Evolutionary conservation across 768 basidiomycete species (phyloP), one percentile per base, ranked within the genome.

Genomic region (Russula vinacea): DNA sequence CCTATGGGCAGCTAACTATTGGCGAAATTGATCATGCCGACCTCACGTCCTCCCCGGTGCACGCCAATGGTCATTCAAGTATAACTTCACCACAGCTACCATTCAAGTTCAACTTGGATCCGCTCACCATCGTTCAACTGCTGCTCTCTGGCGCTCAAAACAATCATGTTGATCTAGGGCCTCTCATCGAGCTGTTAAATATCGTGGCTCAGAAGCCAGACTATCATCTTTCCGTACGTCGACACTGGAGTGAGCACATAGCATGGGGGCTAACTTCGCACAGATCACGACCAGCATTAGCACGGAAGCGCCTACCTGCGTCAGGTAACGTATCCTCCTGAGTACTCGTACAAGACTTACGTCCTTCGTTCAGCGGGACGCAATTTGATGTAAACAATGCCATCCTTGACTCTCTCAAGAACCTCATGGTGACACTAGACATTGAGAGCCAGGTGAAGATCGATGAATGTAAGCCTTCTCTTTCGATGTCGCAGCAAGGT

Each of bases 101-200:
- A 22, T 78, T 90, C 66, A 71, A 82, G 22, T 87, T 87, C 73
- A 89, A 89, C 71, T 71, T 85, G 33, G 78, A 89, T 65, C 85
- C 87, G 0, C 57, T 79, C n/a, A 77, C 77, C 1, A 87, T 89
- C 71, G 83, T 90, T 59, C 71, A 80, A 56, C 72, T 90, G 59
- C 74, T 90, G 57, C 71, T 75, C 5, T 72, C 74, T 14, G 79
- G 82, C 9, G 81, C 87, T 1, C 74, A 80, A 63, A 74, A 81
- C 56, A 84, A 84, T 65, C 74, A 75, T 22, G 84, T 88, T 40
- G 75, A 83, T 59, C 76, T 90, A n/a, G 88, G 87, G 0, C 84
- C 84, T 8, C 75, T 87, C 63, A 70, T 76, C 2, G 76, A 77
- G 11, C 61, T 87, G 50, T 87, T 87, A 78, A 77, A 83, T 69